Evolutionary conservation across 2,329 filamentous ascomycete genomes (phyloP), one percentile per base, ranked within the genome.

Genomic region (Cladophialophora immunda): DNA sequence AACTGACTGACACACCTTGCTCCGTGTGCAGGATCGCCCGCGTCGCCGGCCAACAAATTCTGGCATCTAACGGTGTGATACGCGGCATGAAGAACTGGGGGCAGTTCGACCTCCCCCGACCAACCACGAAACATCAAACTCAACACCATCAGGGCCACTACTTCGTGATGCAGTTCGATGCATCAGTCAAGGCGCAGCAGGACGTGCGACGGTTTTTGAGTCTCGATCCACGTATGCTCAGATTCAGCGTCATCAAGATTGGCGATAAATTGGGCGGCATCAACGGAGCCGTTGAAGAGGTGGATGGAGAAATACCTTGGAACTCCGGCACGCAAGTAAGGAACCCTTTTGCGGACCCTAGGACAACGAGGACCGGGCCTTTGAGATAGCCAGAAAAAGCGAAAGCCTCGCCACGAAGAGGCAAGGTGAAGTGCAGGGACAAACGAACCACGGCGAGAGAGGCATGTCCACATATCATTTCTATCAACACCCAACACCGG

Each of bases 151-250:
- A 89, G 73, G 95, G 95, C 63, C 94, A 98, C 83, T 97, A 99
- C 86, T 99, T 99, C 80, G 91, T 97, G 76, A 92, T 99, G 91
- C 92, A 95, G 74, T 99, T 97, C 84, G 95, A 99, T 79, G 83
- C 90, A 64, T 91, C 89, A 67, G 87, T 89, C 7, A 79, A 83
- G 58, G 90, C 92, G 7, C 94, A 98, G 80, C 83, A 91, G 71
- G 84, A 89, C 52, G 86, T 99, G 47, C 86, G 90, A 68, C 86
- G 85, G 68, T 94, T 92, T 19, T 85, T 99, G 72, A 86, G 88
- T 58, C 84, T 97, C 72, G 95, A 99, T 81, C 94, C 95, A 47
- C 86, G 95, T 65, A 92, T 98, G 88, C 91, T 99, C 70, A 88
- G 93, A 66, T 90, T 94, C 74, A 90, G 89, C 29, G 89, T 94